phyloP scores from a whole-genome alignment of 352 stramenopile genomes.

The Aphanomyces euteiches region DNA sequence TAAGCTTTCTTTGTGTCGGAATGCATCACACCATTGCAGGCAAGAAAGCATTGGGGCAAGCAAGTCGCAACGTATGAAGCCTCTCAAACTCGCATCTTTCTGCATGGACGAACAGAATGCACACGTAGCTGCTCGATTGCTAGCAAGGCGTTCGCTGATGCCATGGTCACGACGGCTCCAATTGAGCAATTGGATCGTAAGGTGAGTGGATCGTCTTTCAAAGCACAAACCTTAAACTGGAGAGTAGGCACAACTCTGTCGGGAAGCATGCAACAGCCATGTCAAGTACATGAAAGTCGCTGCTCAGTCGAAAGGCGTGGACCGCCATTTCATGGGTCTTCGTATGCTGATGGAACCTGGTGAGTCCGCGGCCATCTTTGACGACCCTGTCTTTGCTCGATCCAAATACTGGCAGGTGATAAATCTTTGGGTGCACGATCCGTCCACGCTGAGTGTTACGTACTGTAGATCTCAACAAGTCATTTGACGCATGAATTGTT shows the following conservation, averaged over 20 bases:
- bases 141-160: slow-evolving; percentile 83
- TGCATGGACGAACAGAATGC: slow-evolving; percentile 93
- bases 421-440: not conserved
- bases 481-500: slow-evolving; percentile 80
- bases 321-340: slow-evolving; percentile 93
- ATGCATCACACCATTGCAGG: slow-evolving; percentile 27
- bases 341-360: slow-evolving; percentile 48
- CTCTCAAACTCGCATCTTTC: slow-evolving; percentile 90
- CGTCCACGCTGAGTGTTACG: not conserved
- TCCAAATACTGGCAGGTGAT: slow-evolving; percentile 55
- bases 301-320: slow-evolving; percentile 78
- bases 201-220: slow-evolving; percentile 6
- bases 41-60: slow-evolving; percentile 63
- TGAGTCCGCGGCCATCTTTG: slow-evolving; percentile 58
- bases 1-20: slow-evolving; percentile 34
- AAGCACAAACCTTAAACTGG: not conserved
- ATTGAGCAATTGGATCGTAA: slow-evolving; percentile 40
- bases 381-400: slow-evolving; percentile 59
- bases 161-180: slow-evolving; percentile 58
- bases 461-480: slow-evolving; percentile 57
- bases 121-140: slow-evolving; percentile 77
- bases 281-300: slow-evolving; percentile 72
- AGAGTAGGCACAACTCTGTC: slow-evolving; percentile 37
- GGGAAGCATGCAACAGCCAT: slow-evolving; percentile 45
- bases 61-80: slow-evolving; percentile 91